Base-by-base conservation (phyloP, 2,329 filamentous ascomycete genomes). In the Thyridium curvatum region DNA sequence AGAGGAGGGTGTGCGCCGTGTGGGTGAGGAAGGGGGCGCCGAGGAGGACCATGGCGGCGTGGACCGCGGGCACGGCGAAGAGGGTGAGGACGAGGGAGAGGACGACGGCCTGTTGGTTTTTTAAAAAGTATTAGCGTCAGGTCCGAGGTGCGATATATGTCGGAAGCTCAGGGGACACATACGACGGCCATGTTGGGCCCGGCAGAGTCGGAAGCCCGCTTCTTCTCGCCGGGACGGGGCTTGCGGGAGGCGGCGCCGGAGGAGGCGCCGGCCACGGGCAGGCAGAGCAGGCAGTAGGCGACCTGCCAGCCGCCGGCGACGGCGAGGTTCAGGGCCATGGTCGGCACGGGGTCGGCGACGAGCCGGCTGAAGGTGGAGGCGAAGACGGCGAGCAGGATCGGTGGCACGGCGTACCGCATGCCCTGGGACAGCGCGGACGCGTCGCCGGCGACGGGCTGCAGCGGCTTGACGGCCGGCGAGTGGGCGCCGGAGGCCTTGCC, bases 1-100 rank as follows among this genome's bases (percentile, higher is more conserved):
- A 84, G 29, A 96, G 79, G 26, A 86, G 58, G 1, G 93, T 98
- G 48, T 94, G 84, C 4, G 71, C 57, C 37, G 84, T 66, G 59
- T 96, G 86, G 1, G 86, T 87, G 26, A 91, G 86, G 38, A 94
- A 70, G 0, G 93, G 93, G 8, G 91, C 93, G 54, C 93, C 93
- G 62, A 96, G 94, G 49, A 97, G 84, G 53, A 97, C 72, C 52
- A 94, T 75, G 30, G 81, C 64, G 32, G 78, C 57, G 57, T 82
- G 71, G 16, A 82, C 51, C 18, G 59, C 59, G 26, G 91, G 74
- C 8, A 85, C 82, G 41, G 90, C 69, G 47, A 93, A 72, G 3
- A 78, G 72, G 3, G 86, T 81, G 72, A 95, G 54, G 15, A 71
- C 46, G 30, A 72, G 54, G 6, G 68, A 68, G 36, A 74, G 59